Evolutionary conservation across 2,329 filamentous ascomycete genomes (phyloP), one percentile per base, ranked within the genome.

Genomic region (Zymoseptoria pseudotritici): DNA sequence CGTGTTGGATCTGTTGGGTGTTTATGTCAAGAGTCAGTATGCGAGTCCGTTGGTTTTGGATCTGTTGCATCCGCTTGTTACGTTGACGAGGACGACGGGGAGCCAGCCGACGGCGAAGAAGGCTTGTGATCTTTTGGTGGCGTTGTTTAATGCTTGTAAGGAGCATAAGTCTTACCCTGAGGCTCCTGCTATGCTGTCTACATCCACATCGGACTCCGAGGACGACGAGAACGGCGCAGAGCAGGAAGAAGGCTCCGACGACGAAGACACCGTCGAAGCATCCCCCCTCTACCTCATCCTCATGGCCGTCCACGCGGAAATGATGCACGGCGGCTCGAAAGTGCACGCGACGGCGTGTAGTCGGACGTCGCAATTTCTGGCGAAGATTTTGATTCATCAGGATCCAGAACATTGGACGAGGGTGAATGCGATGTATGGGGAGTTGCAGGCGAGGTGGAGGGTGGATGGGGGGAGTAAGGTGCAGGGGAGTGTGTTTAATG

Each of bases 1-100:
- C 50, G 88, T 97, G 5, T 83, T 97, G 4, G 94, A 97, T 70
- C 82, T 97, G 1, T 80, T 97, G 10, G 85, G 88, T 61, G 88
- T 94, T 64, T 97, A 91, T 74, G 81, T 94, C 64, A 91, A 89
- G 73, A 87, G 88, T 67, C 87, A 94, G 74, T 83, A 88, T 58
- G 81, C 81, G 21, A 88, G 86, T 67, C 76, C 82, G 1, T 77
- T 92, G 0, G 83, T 86, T 0, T 83, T 94, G 51, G 80, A 85
- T 46, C 75, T 94, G 8, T 77, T 97, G 5, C 73, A 92, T 7
- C 91, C 93, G 0, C 79, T 97, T 0, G 79, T 96, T n/a, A 79
- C 82, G 52, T 83, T 94, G 50, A 85, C 90, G 53, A 86, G 90
- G 59, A 87, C 83, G n/a, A 94, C 90, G 0, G 85, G 82, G 46